Conservation (phyloP, 495 filamentous ascomycete genomes). For the Aspergillus coremiiformis region DNA sequence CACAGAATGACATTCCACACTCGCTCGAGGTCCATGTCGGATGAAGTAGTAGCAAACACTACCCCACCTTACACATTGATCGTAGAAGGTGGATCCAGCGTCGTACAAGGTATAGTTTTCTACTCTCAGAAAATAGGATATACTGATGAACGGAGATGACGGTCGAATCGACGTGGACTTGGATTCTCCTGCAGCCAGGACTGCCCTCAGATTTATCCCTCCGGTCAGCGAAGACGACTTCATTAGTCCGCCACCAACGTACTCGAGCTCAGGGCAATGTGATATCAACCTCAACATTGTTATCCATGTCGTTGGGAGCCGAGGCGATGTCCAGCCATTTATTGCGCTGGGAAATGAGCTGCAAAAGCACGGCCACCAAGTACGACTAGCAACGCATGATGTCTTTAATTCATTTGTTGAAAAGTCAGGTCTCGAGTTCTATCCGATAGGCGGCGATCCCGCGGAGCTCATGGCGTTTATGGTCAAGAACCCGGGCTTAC, state of each 20-base stretch:
- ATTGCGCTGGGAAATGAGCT: conserved; percentile 47
- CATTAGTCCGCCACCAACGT: conserved; percentile 5
- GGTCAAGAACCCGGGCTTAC: conserved; percentile 48
- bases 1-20: background rate
- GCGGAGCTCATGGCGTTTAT: conserved; percentile 56
- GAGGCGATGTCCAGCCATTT: conserved; percentile 50
- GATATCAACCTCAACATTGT: conserved; percentile 38
- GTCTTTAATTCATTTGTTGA: conserved; percentile 51
- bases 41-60: background rate
- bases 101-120: background rate
- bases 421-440: conserved; percentile 53
- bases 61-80: background rate
- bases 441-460: conserved; percentile 56
- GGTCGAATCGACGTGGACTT: conserved; percentile 23
- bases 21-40: background rate
- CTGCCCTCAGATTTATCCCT: conserved; percentile 14
- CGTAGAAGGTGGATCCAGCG: background rate
- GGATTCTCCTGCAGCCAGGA: conserved; percentile 17
- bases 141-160: conserved; percentile 13
- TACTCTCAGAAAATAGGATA: background rate
- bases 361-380: conserved; percentile 41
- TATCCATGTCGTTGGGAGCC: conserved; percentile 47
- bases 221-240: conserved; percentile 5
- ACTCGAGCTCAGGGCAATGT: conserved; percentile 7
- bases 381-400: conserved; percentile 57